A percentile compares a stretch with the other conserved stretches of the same genome.
Evolutionary conservation across 495 filamentous ascomycete species (phyloP).

Genomic region (Xylaria intraflava): DNA sequence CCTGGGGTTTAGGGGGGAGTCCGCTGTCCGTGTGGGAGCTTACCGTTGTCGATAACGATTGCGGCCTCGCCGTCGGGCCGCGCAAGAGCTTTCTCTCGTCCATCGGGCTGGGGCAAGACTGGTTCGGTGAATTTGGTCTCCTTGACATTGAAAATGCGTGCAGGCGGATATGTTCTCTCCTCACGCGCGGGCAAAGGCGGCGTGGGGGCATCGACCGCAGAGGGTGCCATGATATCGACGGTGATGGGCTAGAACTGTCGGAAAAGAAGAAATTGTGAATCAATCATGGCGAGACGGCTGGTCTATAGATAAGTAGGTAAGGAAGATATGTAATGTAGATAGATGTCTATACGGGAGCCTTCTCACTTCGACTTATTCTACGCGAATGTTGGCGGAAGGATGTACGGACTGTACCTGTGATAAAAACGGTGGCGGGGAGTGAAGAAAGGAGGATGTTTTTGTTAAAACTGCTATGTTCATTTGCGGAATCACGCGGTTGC

Average conservation of each 20-base stretch:
- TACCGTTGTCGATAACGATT: constrained; percentile 98
- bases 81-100: constrained; percentile 54
- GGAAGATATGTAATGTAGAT: too few relatives aligned
- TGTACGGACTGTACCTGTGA: background rate
- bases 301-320: background rate
- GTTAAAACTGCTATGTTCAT: background rate
- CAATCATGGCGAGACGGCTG: constrained; percentile 1
- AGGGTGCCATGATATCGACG: constrained; percentile 34
- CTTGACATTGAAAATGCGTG: constrained; percentile 46
- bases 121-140: constrained; percentile 77
- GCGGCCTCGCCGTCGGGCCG: constrained; percentile 46
- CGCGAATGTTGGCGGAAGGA: too few relatives aligned
- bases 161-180: constrained; percentile 38
- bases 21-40: background rate
- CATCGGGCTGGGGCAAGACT: constrained; percentile 59
- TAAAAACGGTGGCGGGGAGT: background rate
- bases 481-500: background rate
- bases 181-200: constrained; percentile 26
- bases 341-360: too few relatives aligned
- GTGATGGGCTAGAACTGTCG: background rate
- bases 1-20: background rate
- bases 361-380: too few relatives aligned
- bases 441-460: background rate
- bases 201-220: constrained; percentile 29
- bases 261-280: background rate